These are phyloP conservation scores for Gossypium laxum DNA, from an alignment of 441 rosid genomes.

Conservation along the genomic window DNA sequence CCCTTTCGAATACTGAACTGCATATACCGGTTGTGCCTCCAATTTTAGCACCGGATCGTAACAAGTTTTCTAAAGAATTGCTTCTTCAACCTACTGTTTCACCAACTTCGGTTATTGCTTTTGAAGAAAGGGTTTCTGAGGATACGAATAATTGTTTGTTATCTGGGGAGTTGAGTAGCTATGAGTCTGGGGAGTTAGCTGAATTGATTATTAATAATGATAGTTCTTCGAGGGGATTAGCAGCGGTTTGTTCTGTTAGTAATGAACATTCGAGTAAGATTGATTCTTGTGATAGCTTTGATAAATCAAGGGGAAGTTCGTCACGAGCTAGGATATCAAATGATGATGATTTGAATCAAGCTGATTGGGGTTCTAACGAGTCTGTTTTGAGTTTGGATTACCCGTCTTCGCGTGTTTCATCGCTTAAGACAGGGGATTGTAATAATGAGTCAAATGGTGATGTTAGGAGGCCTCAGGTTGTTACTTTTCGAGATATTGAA, in stretches of 20 bases:
- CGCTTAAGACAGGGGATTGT: slow-evolving; percentile 40
- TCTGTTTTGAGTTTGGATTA: slow-evolving; percentile 73
- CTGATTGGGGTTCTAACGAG: slow-evolving; percentile 70
- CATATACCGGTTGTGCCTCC: slow-evolving; percentile 82
- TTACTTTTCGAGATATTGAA: slow-evolving; percentile 59
- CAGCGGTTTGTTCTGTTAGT: slow-evolving; percentile 26
- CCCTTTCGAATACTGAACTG: slow-evolving; percentile 36
- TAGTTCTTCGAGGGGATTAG: slow-evolving; percentile 24
- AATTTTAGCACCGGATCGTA: slow-evolving; percentile 36
- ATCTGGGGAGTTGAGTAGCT: slow-evolving; percentile 58
- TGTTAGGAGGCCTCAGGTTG: slow-evolving; percentile 43
- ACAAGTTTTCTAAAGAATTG: slow-evolving; percentile 32
- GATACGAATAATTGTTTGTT: slow-evolving; percentile 32
- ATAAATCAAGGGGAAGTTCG: slow-evolving; percentile 45
- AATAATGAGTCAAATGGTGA: slow-evolving; percentile 39
- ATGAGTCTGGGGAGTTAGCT: slow-evolving; percentile 31
- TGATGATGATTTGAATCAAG: slow-evolving; percentile 39
- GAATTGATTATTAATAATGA: slow-evolving; percentile 25
- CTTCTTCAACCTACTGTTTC: slow-evolving; percentile 54
- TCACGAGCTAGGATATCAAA: slow-evolving; percentile 24
- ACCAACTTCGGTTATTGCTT: slow-evolving; percentile 58
- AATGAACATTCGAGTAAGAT: slow-evolving; percentile 27
- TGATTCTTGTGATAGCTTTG: slow-evolving; percentile 53
- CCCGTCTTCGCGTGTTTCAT: slow-evolving; percentile 76
- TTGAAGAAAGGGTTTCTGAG: slow-evolving; percentile 29